Evolutionary conservation across 2,329 filamentous ascomycete genomes (phyloP), one percentile per base, ranked within the genome.

Genomic region (Colletotrichum theobromicola): DNA sequence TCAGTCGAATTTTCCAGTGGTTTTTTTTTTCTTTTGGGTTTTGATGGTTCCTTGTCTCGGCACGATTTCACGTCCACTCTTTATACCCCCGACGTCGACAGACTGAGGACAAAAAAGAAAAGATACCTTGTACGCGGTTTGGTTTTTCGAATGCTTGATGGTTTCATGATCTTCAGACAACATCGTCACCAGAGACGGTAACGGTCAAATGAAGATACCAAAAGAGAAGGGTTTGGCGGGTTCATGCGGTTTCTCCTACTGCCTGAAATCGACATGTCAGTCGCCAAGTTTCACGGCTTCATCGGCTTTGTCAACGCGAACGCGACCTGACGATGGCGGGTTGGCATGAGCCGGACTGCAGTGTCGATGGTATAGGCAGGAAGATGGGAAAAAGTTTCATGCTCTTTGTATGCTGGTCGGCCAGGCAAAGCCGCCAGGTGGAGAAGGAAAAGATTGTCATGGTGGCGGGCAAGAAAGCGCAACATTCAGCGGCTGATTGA

Each of bases 21-120:
- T n/a, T 57, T 71, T 76, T 75, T 70, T 65, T 61, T 67, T 61
- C 73, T 76, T 76, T 75, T 76, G 64, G 35, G 75, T 77, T 75
- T 76, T 74, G 72, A 62, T 67, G 37, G 28, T 60, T 78, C 79
- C 79, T 77, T 67, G 26, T 75, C 70, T 21, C 30, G 18, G 62
- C 50, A 77, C 63, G 75, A 76, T 70, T 75, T 77, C 72, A 76
- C 66, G 75, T 76, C 72, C 72, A 73, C 75, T 77, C 75, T 62
- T 76, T 77, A 77, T 77, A 77, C 76, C 76, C 76, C 69, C 76
- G 34, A 76, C 26, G 75, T 76, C 72, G 62, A 58, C 50, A 66
- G 73, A 61, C 65, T 34, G 70, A 75, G 73, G 73, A 73, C 64
- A 70, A 75, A 75, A 75, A 75, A 75, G 73, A 75, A 75, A 75